Evolutionary conservation across 345 rosid genomes (phyloP).

Genomic region (Eutrema yunnanense): DNA sequence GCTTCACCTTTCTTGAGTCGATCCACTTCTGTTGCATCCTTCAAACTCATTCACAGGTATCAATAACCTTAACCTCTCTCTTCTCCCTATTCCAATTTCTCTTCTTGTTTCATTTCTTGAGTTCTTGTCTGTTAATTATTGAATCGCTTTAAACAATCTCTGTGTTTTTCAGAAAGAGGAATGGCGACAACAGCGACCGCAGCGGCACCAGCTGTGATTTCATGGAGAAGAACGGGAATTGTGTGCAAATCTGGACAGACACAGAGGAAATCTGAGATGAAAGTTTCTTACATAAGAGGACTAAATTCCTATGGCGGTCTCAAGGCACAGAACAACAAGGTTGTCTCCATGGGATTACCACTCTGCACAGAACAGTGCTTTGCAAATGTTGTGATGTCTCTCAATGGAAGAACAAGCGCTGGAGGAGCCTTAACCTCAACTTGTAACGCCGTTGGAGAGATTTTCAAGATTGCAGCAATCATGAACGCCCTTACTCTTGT

Average conservation of each 20-base stretch:
- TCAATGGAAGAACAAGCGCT: conserved; percentile 27
- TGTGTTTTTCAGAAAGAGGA: not conserved
- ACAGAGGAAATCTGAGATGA: conserved; percentile 23
- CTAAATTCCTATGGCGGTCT: conserved; percentile 38
- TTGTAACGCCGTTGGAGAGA: conserved; percentile 46
- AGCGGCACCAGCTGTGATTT: conserved; percentile 33
- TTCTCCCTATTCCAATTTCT: not conserved
- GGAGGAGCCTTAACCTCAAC: conserved; percentile 40
- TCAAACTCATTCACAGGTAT: conserved; percentile 18
- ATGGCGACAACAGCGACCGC: conserved; percentile 42
- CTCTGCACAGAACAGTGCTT: conserved; percentile 36
- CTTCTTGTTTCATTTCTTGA: not conserved
- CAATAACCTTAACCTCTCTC: not conserved
- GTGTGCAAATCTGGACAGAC: conserved; percentile 14
- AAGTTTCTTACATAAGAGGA: conserved; percentile 33
- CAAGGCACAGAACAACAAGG: conserved; percentile 39
- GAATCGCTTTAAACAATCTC: not conserved
- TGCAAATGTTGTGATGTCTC: conserved; percentile 33
- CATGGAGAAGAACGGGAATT: conserved; percentile 9
- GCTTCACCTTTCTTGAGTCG: conserved; percentile 4
- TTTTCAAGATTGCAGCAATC: conserved; percentile 51
- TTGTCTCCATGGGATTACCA: conserved; percentile 35
- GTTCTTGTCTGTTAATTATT: not conserved
- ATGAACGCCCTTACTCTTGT: conserved; percentile 53
- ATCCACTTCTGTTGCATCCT: conserved; percentile 11